phyloP scores from a whole-genome alignment of 2,329 filamentous ascomycete genomes.

The Ophiosphaerella narmari region DNA sequence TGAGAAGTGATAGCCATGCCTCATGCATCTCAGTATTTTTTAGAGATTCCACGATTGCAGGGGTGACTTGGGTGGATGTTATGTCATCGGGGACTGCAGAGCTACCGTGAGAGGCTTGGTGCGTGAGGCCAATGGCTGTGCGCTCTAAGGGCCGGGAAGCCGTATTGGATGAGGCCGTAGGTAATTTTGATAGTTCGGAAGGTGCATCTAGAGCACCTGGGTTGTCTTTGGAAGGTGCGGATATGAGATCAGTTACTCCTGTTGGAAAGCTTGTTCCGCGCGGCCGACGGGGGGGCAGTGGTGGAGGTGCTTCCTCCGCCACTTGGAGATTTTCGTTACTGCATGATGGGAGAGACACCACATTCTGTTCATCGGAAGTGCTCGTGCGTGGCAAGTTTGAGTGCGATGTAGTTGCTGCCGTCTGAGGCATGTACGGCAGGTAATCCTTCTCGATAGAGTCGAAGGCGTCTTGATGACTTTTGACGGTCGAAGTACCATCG shows the following conservation, averaged over 20 bases:
- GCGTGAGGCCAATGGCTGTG: slow-evolving; percentile 18
- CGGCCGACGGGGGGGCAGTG: slow-evolving; percentile 27
- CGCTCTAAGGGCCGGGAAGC: slow-evolving; percentile 5
- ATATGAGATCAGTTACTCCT: neutral
- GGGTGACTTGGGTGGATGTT: neutral
- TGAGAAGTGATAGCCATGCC: slow-evolving; percentile 27
- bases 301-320: slow-evolving; percentile 4
- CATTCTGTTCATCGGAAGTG: neutral
- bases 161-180: slow-evolving; percentile 24
- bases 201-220: slow-evolving; percentile 8
- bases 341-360: slow-evolving; percentile 8
- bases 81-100: neutral
- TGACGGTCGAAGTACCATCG: neutral
- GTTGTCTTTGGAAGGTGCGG: slow-evolving; percentile 15
- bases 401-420: slow-evolving; percentile 10
- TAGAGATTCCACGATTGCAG: slow-evolving; percentile 1
- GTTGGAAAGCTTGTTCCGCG: slow-evolving; percentile 8
- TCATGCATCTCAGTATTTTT: slow-evolving; percentile 23
- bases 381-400: slow-evolving; percentile 1
- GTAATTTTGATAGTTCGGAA: slow-evolving; percentile 14
- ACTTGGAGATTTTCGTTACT: slow-evolving; percentile 8
- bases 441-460: slow-evolving; percentile 20
- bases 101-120: slow-evolving; percentile 16
- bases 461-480: slow-evolving; percentile 5
- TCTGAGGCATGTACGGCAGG: slow-evolving; percentile 21